Evolutionary conservation across 495 filamentous ascomycete species (phyloP).

Genomic region (Aspergillus cavernicola): DNA sequence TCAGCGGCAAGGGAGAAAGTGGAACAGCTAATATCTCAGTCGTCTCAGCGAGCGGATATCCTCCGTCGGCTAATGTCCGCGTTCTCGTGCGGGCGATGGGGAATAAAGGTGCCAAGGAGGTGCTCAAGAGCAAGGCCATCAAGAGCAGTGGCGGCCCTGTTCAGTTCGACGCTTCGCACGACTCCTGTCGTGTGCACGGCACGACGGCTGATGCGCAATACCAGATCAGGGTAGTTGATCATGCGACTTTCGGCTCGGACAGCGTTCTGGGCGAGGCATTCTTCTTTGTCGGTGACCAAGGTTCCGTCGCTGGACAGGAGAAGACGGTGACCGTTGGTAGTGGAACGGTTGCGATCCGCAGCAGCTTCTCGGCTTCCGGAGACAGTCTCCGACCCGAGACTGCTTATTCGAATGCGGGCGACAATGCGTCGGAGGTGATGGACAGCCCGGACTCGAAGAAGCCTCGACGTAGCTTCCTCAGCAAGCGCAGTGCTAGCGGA

Average conservation of each 20-base stretch:
- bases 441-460: constrained; percentile 53
- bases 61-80: constrained; percentile 73
- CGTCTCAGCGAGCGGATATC: constrained; percentile 74
- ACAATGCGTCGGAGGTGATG: constrained; percentile 31
- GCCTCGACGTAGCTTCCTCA: constrained; percentile 51
- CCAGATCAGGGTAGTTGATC: constrained; percentile 76
- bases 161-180: constrained; percentile 58
- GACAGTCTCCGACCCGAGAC: constrained; percentile 33
- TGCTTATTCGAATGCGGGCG: constrained; percentile 33
- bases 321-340: constrained; percentile 68
- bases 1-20: constrained; percentile 50
- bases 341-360: constrained; percentile 65
- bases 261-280: constrained; percentile 73
- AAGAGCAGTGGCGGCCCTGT: constrained; percentile 60
- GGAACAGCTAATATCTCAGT: constrained; percentile 81
- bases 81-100: constrained; percentile 65
- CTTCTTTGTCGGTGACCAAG: constrained; percentile 89
- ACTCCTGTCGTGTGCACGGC: constrained; percentile 66
- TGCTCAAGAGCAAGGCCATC: constrained; percentile 79
- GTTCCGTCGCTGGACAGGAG: constrained; percentile 57
- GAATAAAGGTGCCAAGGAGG: constrained; percentile 65
- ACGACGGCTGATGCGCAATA: constrained; percentile 84
- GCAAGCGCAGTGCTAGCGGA: constrained; percentile 51
- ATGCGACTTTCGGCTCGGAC: constrained; percentile 78
- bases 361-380: constrained; percentile 49